Base-by-base conservation (phyloP, 2,329 filamentous ascomycete species). In the Arthroderma sp. region DNA sequence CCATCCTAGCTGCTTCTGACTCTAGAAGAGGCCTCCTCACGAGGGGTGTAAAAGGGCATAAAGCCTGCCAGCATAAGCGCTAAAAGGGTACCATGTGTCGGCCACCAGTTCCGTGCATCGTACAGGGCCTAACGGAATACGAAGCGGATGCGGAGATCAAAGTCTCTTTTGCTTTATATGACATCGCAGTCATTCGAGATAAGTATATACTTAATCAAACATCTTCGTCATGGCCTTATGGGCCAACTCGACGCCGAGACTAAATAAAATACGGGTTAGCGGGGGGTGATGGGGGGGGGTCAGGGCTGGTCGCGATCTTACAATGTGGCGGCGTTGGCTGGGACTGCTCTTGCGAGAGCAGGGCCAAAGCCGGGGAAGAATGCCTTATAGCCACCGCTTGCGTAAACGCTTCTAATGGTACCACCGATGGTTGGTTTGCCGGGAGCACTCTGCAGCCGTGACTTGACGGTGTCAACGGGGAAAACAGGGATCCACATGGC, bases 401-500 rank as follows among this genome's bases (percentile, higher is more conserved):
- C 83, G 69, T 95, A 95, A n/a, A 98, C 77, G 56, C 89, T 83
- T 62, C 81, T 80, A 55, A 98, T 81, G 33, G 93, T 88, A 6
- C 87, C 84, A 15, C 84, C 81, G 55, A 98, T 82, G 0, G 86
- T 88, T 54, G 90, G 85, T 64, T 86, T 86, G 53, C 89, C 90
- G 67, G 93, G 87, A 43, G 89, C 89, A 44, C 88, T 95, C 79
- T 98, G 93, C 70, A 98, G 76, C 38, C 91, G 80, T 62, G 86
- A 91, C 82, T 98, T 98, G 75, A 98, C 85, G 0, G 93, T 98
- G 69, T 98, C 93, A 62, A 98, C 81, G 21, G 93, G 93, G 81
- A 98, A 98, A 43, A 98, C 91, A 56, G 93, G 91, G 64, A 96
- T 93, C 93, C 93, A 98, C 93, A 98, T 98, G 61, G 93, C 93